A percentile compares a stretch with the other conserved stretches of the same genome.
Evolutionary conservation across 768 basidiomycete species (phyloP).

Genomic region (Dioszegia crocea): DNA sequence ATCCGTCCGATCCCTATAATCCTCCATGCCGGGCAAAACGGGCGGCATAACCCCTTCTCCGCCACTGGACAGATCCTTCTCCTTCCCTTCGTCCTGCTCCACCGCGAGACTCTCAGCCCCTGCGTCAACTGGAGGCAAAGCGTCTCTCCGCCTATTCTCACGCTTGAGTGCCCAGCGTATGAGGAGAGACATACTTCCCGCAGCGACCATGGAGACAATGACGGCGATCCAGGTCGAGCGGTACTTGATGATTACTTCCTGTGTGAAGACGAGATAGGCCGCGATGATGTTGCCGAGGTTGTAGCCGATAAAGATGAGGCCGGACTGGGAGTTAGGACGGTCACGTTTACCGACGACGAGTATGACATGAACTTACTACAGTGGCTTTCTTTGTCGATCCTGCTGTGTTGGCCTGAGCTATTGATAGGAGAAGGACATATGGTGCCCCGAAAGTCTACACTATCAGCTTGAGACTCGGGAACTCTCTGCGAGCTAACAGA

Average conservation of each 20-base stretch:
- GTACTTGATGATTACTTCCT: conserved; percentile 44
- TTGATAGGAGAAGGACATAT: conserved; percentile 48
- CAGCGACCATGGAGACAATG: conserved; percentile 45
- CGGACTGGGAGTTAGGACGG: conserved; percentile 20
- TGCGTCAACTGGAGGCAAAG: neutral
- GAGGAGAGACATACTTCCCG: conserved; percentile 23
- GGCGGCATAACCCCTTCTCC: neutral
- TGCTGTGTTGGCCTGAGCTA: conserved; percentile 45
- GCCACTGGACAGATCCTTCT: neutral
- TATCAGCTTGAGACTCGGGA: neutral
- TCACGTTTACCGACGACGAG: conserved; percentile 44
- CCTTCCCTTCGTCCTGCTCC: neutral
- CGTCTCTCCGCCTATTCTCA: conserved; percentile 35
- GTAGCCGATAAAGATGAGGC: conserved; percentile 44
- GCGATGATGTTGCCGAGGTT: conserved; percentile 37
- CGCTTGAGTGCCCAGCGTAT: conserved; percentile 28
- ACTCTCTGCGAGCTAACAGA: neutral
- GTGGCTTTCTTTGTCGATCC: conserved; percentile 50
- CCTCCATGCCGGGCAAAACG: conserved; percentile 9
- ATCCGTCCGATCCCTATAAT: conserved; percentile 38
- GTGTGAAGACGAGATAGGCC: conserved; percentile 45
- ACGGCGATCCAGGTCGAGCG: conserved; percentile 50
- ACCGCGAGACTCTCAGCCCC: neutral
- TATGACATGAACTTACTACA: conserved; percentile 26
- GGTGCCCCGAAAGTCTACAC: conserved; percentile 46